A percentile compares a stretch with the other conserved stretches of the same genome.
These are phyloP conservation scores for Salvia miltiorrhiza DNA, from an alignment of 257 asterid genomes.

Conservation along the genomic window DNA sequence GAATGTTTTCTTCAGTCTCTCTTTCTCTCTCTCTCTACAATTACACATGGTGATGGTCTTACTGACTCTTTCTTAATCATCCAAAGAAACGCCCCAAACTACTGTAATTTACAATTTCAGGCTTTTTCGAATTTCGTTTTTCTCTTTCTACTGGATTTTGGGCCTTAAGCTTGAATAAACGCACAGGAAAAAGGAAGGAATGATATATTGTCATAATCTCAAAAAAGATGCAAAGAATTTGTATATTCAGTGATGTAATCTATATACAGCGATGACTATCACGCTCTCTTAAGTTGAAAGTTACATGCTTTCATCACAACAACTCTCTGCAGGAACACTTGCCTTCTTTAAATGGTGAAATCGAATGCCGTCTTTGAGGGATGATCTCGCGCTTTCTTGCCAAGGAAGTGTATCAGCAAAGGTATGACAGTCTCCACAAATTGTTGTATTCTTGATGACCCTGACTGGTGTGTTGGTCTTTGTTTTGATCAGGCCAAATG, in stretches of 20 bases:
- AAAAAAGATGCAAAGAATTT: not conserved
- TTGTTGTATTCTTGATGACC: conserved; percentile 56
- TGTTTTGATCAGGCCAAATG: conserved; percentile 50
- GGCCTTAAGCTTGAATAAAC: not conserved
- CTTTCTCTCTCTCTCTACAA: not conserved
- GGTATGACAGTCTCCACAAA: conserved; percentile 56
- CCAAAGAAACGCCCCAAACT: not conserved
- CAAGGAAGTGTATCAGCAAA: conserved; percentile 48
- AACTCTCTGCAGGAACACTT: conserved; percentile 61
- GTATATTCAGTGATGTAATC: not conserved
- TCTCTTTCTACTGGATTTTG: not conserved
- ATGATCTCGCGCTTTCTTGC: conserved; percentile 46
- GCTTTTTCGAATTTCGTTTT: not conserved
- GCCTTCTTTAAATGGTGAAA: conserved; percentile 57
- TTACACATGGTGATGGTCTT: not conserved
- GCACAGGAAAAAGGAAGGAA: too few relatives aligned
- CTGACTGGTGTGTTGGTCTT: conserved; percentile 30
- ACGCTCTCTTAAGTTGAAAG: not conserved
- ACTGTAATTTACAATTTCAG: not conserved
- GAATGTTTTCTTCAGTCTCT: not conserved
- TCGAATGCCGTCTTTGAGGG: conserved; percentile 50
- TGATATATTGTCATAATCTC: not conserved
- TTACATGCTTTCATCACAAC: conserved; percentile 25
- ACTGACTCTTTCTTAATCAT: not conserved
- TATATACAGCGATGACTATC: not conserved